phyloP scores from a whole-genome alignment of 1,284 basidiomycete species.

The Earliella scabrosa region DNA sequence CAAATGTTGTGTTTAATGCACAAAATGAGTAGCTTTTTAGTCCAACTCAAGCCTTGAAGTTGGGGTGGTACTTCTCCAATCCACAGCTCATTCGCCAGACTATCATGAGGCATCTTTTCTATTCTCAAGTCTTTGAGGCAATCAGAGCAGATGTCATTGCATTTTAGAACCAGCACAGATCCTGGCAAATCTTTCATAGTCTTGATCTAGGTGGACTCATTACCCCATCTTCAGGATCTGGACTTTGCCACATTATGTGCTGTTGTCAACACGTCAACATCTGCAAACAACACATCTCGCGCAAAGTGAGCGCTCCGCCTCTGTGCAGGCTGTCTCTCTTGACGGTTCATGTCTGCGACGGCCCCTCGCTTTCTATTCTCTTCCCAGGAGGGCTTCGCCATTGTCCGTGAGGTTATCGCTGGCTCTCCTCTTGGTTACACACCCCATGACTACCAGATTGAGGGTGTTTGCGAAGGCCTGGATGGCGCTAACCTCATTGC shows the following conservation, averaged over 20 bases:
- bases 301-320: too few relatives aligned
- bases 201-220: too few relatives aligned
- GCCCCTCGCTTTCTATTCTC: too few relatives aligned
- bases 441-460: conserved; percentile 8
- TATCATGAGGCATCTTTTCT: background rate
- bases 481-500: conserved; percentile 1
- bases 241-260: too few relatives aligned
- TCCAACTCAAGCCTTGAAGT: background rate
- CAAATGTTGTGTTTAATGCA: background rate
- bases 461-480: background rate
- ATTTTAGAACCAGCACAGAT: background rate
- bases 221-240: too few relatives aligned
- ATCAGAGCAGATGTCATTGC: background rate
- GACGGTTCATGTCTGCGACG: too few relatives aligned
- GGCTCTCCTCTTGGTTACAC: background rate
- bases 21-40: too few relatives aligned
- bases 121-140: background rate
- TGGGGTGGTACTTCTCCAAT: background rate
- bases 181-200: background rate
- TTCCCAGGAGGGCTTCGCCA: too few relatives aligned
- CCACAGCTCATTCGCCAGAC: background rate
- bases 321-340: too few relatives aligned
- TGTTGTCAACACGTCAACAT: too few relatives aligned
- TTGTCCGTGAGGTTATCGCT: background rate
- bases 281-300: too few relatives aligned